Conservation (phyloP, 306 rosid genomes). For the Cucumis melo region DNA sequence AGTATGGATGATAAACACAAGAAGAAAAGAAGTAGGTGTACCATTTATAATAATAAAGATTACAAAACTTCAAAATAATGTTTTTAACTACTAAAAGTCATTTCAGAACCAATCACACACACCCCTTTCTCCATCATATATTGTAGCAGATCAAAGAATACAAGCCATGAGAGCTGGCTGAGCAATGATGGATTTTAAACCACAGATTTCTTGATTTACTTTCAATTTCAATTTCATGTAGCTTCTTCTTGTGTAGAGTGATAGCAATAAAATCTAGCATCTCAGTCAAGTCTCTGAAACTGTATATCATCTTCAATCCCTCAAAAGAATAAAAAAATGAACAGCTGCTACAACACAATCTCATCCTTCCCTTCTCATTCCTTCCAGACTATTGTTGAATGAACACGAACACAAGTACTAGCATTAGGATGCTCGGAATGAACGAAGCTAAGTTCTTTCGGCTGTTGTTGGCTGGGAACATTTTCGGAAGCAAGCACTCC, state of each 20-base stretch:
- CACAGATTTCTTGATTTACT: neutral
- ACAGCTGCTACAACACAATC: slow-evolving; percentile 14
- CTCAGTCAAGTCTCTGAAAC: neutral
- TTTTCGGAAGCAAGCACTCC: slow-evolving; percentile 72
- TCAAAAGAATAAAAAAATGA: slow-evolving; percentile 28
- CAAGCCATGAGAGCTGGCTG: neutral
- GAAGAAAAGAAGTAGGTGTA: neutral
- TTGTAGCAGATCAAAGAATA: neutral
- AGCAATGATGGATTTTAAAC: neutral
- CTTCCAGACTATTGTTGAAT: slow-evolving; percentile 19
- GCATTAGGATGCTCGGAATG: slow-evolving; percentile 16
- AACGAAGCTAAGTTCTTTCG: slow-evolving; percentile 18
- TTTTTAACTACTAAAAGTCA: neutral
- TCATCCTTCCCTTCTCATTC: neutral
- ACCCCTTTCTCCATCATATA: neutral
- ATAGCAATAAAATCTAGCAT: neutral
- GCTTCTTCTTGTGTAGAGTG: neutral
- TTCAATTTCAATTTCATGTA: neutral
- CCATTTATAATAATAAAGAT: neutral
- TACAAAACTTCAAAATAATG: neutral
- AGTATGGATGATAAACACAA: neutral
- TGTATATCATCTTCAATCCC: neutral
- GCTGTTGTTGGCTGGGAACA: slow-evolving; percentile 36
- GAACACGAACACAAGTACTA: slow-evolving; percentile 23
- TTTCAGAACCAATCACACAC: neutral